phyloP scores from a whole-genome alignment of 2,329 filamentous ascomycete species.

The Sclerotinia minor region DNA sequence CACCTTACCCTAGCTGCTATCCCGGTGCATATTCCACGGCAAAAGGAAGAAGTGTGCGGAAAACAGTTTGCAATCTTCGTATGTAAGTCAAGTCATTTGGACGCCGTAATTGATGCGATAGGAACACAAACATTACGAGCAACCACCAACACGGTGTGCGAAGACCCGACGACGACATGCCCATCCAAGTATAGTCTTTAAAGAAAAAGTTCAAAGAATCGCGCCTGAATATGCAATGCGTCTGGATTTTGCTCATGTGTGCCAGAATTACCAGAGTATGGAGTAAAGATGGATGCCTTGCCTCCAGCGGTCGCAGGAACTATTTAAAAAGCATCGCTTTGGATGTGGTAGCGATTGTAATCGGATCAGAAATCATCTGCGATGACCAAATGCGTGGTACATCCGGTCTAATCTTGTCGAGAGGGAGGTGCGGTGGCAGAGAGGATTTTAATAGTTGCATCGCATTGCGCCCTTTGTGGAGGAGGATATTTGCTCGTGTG shows the following conservation, averaged over 20 bases:
- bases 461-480: not conserved
- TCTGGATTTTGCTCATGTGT: not conserved
- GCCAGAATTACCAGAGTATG: not conserved
- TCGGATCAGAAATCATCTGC: not conserved
- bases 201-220: not conserved
- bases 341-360: not conserved
- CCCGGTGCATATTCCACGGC: too few species aligned
- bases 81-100: not conserved
- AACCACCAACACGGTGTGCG: not conserved
- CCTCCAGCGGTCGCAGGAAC: not conserved
- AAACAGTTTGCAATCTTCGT: not conserved
- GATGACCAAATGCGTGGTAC: not conserved
- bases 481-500: not conserved
- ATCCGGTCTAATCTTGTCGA: not conserved
- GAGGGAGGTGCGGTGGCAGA: not conserved
- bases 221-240: not conserved
- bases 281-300: not conserved
- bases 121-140: not conserved
- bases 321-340: not conserved
- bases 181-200: not conserved
- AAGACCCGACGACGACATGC: not conserved
- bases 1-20: not conserved
- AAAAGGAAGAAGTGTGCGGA: not conserved
- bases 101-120: conserved; percentile 1
- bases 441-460: too few species aligned